Base-by-base conservation (phyloP, 2,329 filamentous ascomycete species). In the Sarocladium kiliense region DNA sequence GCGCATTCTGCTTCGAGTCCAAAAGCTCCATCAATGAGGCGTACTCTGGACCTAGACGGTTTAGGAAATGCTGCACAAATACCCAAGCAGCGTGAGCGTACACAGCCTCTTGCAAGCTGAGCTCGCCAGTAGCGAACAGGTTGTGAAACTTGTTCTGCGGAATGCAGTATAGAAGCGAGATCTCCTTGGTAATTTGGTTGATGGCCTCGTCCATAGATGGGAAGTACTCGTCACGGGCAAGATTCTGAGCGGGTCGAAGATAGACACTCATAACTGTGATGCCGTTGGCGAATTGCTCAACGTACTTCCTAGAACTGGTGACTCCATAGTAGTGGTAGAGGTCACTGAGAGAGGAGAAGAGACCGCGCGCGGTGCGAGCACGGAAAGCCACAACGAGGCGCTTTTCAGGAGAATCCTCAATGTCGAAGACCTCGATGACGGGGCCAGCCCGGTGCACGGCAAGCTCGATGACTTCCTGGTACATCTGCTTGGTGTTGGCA, bases 311-410 rank as follows among this genome's bases (percentile, higher is more conserved):
- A 26, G 94, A 94, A 66, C 90, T 96, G 2, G 94, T 99, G 58
- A 97, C 82, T 42, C 94, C 93, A 68, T 99, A 99, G 82, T 97
- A 97, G 76, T 99, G 94, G 77, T 99, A 99, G 36, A 99, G 79
- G 70, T 97, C 92, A 61, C 90, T 96, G 64, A 99, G 76, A 26
- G 94, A 91, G 63, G 92, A 96, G 81, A 99, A 99, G 65, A 99
- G 78, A 60, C 94, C 94, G 63, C 91, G 81, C 27, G 94, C 94
- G 18, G 93, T 96, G 60, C 92, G 87, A 63, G 93, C 90, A 64
- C 93, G 91, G 80, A 97, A 97, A 45, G 92, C 94, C 64, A 99
- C 82, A 55, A 99, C 91, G 58, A 99, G 77, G 64, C 94, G 85
- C 82, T 97, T 97, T 78, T 99, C 94, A 30, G 88, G 84, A 18